Base-by-base conservation (phyloP, 192 early-diverging fungal genomes). In the Podila horticola region DNA sequence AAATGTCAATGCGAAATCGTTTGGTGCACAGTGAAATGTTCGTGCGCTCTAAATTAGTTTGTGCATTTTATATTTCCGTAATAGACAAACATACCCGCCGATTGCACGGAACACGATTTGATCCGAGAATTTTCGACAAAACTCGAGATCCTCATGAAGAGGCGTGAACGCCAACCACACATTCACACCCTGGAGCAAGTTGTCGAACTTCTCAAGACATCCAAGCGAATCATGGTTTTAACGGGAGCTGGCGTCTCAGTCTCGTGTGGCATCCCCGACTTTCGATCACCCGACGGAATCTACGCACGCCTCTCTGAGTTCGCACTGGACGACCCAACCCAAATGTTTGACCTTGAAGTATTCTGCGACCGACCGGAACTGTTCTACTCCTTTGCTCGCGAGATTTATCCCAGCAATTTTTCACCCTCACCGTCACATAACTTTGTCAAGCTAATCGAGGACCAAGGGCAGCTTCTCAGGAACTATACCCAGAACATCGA, bases 401-500 rank as follows among this genome's bases (percentile, higher is more conserved):
- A 97, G 79, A 93, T 97, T 29, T 96, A 93, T 68, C 96, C 96
- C 4, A 90, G 88, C 67, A 96, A 97, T 68, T 96, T 95, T 76
- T 88, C 82, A 49, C 97, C 97, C 2, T 94, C 94, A 26, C 93
- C 93, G 0, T 91, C 91, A 12, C 97, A 98, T 82, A 83, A 88
- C 45, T 98, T 98, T 85, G 87, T 98, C 61, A 95, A 94, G 75
- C 70, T 96, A 58, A 84, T 99, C 19, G 97, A 99, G 67, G 85
- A 92, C 7, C 84, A 92, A 36, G 93, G 88, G 3, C 94, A 96
- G 83, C 82, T 99, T 55, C 74, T 98, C 34, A 84, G 96, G 62
- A 98, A 97, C 74, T 99, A 99, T 69, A 97, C 97, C 4, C 97
- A 99, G 71, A 99, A 99, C 69, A 99, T 99, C 64, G 97, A 98